Conservation (phyloP, 805 yeast genomes). For the Kluyveromyces nonfermentans region DNA sequence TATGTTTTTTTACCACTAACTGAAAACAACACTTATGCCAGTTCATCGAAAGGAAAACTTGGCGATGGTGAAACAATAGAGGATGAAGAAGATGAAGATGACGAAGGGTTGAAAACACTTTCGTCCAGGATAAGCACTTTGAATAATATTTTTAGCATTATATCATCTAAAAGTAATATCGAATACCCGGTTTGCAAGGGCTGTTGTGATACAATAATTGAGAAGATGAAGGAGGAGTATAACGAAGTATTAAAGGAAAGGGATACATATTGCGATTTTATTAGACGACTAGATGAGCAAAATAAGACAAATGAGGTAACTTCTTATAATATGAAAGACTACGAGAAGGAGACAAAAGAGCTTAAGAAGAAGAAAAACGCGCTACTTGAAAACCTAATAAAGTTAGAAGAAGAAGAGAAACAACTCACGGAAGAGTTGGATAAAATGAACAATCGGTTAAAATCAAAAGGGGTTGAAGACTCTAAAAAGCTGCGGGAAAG, state of each 20-base stretch:
- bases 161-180: constrained; percentile 64
- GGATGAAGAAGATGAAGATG: constrained; percentile 15
- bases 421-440: constrained; percentile 35
- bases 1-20: constrained; percentile 15
- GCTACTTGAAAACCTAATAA: constrained; percentile 14
- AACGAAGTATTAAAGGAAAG: constrained; percentile 69
- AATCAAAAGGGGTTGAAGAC: constrained; percentile 39
- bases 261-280: constrained; percentile 64
- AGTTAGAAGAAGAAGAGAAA: constrained; percentile 32
- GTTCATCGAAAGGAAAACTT: not conserved
- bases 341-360: constrained; percentile 29
- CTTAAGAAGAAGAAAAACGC: constrained; percentile 16
- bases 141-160: constrained; percentile 57
- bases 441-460: constrained; percentile 41
- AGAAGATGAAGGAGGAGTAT: constrained; percentile 56
- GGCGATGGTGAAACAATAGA: constrained; percentile 9
- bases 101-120: constrained; percentile 27
- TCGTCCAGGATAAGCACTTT: constrained; percentile 45
- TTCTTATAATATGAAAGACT: constrained; percentile 36
- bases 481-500: constrained; percentile 36
- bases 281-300: constrained; percentile 57
- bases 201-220: constrained; percentile 61
- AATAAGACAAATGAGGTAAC: constrained; percentile 31
- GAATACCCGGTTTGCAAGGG: constrained; percentile 86
- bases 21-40: not conserved